Base-by-base conservation (phyloP, 225 moss, liverwort and hornwort species). In the Thuidium tamariscinum region DNA sequence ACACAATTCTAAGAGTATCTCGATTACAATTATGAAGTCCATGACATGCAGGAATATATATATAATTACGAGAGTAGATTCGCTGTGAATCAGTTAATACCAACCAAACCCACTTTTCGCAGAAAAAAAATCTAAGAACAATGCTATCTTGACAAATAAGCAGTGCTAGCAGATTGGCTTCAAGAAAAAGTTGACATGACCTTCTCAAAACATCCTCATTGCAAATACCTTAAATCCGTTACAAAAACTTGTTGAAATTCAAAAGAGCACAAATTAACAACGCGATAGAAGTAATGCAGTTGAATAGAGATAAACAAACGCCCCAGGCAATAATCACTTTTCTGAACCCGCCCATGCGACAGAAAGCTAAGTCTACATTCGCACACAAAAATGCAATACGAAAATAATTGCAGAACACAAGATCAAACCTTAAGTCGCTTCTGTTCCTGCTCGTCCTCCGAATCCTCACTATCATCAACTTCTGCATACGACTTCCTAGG, bases 401-500 rank as follows among this genome's bases (percentile, higher is more conserved):
- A 42, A 88, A 83, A 26, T 59, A 86, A 49, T 20, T 81, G 41
- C 62, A 59, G 41, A 42, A 66, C 62, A 88, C 60, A 86, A 64
- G 49, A 72, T n/a, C 89, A 87, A 83, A 99, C 99, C 99, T 97
- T 99, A 44, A 92, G 91, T 79, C 99, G 97, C 91, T 99, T 99
- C 82, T 91, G 97, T 64, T 94, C 99, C 87, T 95, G 89, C 89
- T 99, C 93, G 78, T 94, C 93, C 83, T 97, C 99, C 81, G 96
- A 95, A 72, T 93, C 98, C 86, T 99, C 97, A 89, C 96, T 96
- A 71, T 96, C 97, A 84, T 97, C 96, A 84, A 93, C 95, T 94
- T 99, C 99, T 71, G 96, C 99, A 91, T 99, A 99, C 48, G 97
- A 99, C 84, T 96, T 99, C 81, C 99, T 94, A 81, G 99, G 99